Conservation (phyloP, 2,329 filamentous ascomycete genomes). For the Ceratocystis destructans region DNA sequence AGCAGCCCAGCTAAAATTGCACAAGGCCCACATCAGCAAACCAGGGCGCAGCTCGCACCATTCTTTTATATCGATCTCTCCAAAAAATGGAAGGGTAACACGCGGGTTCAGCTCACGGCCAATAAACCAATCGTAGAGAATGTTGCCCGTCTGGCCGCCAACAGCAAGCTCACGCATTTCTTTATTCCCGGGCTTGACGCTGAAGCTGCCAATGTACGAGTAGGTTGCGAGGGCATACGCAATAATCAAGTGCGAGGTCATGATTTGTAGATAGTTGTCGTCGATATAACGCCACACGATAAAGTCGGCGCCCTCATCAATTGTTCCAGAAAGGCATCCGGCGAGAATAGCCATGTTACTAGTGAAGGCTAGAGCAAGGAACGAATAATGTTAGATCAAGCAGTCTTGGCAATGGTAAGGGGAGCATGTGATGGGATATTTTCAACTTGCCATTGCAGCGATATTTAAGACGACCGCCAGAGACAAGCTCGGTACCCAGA, state of each 20-base stretch:
- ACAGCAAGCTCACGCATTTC: constrained; percentile 64
- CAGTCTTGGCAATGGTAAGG: background rate
- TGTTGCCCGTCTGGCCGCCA: constrained; percentile 69
- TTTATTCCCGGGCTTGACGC: constrained; percentile 59
- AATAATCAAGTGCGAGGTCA: constrained; percentile 71
- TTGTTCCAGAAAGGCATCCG: constrained; percentile 60
- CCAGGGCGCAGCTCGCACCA: constrained; percentile 87
- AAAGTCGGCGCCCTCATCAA: constrained; percentile 65
- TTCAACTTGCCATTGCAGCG: constrained; percentile 55
- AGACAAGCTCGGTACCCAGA: constrained; percentile 55
- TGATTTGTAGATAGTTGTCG: constrained; percentile 76
- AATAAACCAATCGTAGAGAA: constrained; percentile 93
- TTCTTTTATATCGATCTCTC: constrained; percentile 78
- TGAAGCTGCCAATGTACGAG: constrained; percentile 72
- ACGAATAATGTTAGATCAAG: background rate
- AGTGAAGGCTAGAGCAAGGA: constrained; percentile 44
- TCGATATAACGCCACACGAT: constrained; percentile 84
- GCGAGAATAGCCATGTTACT: constrained; percentile 62
- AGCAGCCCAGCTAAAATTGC: constrained; percentile 72
- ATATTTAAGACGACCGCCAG: constrained; percentile 65
- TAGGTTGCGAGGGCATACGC: constrained; percentile 59
- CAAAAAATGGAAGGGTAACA: constrained; percentile 60
- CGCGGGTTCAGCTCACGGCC: constrained; percentile 90
- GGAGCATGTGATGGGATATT: background rate
- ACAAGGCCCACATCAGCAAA: constrained; percentile 73